Evolutionary conservation across 192 early-diverging fungal species (phyloP).

Genomic region (Mortierella claussenii): DNA sequence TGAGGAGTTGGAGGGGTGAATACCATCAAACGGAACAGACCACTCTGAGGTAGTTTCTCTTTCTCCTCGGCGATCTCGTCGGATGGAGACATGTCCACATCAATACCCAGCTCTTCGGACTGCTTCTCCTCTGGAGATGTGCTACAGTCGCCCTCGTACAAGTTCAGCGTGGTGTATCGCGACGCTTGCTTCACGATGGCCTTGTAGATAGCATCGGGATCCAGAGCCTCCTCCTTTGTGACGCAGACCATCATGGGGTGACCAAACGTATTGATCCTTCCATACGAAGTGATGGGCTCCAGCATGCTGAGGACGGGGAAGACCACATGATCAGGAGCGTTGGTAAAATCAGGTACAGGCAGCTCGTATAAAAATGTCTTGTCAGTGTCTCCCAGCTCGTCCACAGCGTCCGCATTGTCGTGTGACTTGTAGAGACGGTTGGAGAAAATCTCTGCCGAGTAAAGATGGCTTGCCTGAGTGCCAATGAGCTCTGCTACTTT

Average conservation of each 20-base stretch:
- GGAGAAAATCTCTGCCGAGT: constrained; percentile 63
- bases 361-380: constrained; percentile 43
- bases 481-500: constrained; percentile 65
- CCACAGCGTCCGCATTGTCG: constrained; percentile 58
- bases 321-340: constrained; percentile 29
- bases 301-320: constrained; percentile 29
- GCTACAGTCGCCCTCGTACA: constrained; percentile 35
- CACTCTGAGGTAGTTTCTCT: constrained; percentile 12
- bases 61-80: not conserved
- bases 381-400: constrained; percentile 31
- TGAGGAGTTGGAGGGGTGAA: constrained; percentile 9
- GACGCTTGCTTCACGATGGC: constrained; percentile 54
- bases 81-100: constrained; percentile 6
- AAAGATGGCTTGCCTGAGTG: constrained; percentile 54
- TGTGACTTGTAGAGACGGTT: constrained; percentile 67
- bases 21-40: constrained; percentile 21
- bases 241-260: constrained; percentile 59
- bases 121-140: not conserved
- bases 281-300: constrained; percentile 18
- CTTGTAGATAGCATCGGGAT: constrained; percentile 44
- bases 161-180: constrained; percentile 53
- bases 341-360: constrained; percentile 38
- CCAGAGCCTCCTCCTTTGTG: constrained; percentile 48
- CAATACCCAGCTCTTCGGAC: constrained; percentile 17
- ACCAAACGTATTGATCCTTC: constrained; percentile 36